Evolutionary conservation across 805 yeast species (phyloP).

Genomic region (Suhomyces kilbournensis): DNA sequence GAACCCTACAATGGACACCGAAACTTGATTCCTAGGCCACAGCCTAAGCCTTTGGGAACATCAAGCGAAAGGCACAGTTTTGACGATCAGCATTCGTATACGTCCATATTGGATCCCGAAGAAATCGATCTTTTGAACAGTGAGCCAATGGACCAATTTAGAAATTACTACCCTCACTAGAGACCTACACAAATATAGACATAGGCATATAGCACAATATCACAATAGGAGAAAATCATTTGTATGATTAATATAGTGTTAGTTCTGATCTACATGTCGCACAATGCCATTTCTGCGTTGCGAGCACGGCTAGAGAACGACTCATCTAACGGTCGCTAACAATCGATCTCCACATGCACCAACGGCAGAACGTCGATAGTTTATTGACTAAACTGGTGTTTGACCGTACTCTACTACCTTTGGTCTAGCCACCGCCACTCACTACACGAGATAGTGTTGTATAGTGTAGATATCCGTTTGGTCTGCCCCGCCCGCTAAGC

Average conservation of each 20-base stretch:
- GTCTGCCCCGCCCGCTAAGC: background rate
- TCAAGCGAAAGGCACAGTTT: background rate
- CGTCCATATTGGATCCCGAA: conserved; percentile 21
- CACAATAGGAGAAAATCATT: too few species aligned
- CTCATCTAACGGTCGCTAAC: background rate
- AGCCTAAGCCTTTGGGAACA: background rate
- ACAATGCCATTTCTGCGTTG: background rate
- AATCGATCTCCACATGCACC: background rate
- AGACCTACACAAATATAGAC: too few species aligned
- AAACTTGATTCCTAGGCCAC: background rate
- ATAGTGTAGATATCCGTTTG: background rate
- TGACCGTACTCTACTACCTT: background rate
- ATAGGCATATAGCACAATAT: too few species aligned
- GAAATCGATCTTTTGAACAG: conserved; percentile 20
- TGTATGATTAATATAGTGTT: too few species aligned
- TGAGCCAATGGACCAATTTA: conserved; percentile 9
- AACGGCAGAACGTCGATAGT: background rate
- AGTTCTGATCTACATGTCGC: background rate
- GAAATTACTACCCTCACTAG: background rate
- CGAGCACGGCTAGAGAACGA: background rate
- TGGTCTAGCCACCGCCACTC: background rate
- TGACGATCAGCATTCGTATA: background rate
- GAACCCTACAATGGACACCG: background rate
- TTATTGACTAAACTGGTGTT: too few species aligned
- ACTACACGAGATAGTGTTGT: background rate